Percentiles rank a stretch among this genome's conserved stretches.
Evolutionary conservation across 2,329 filamentous ascomycete species (phyloP).

Genomic region (Nigrograna mackinnonii): DNA sequence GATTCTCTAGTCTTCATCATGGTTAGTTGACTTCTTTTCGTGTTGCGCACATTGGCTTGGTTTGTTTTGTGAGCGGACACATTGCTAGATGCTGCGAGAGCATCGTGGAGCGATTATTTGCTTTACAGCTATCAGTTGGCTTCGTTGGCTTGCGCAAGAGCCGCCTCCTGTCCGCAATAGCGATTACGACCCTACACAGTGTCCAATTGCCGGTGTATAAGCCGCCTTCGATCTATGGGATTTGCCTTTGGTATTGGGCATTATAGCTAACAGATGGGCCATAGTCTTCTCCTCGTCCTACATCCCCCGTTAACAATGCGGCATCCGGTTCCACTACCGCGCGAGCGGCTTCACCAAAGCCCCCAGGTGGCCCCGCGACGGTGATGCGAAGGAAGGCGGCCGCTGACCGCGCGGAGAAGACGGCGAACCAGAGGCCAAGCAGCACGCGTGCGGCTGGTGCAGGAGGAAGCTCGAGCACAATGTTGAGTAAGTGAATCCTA

Average conservation of each 20-base stretch:
- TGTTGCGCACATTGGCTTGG: too few species aligned
- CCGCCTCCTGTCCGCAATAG: too few species aligned
- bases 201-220: too few species aligned
- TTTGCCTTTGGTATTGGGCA: neutral
- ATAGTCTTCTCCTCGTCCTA: constrained; percentile 41
- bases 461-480: constrained; percentile 94
- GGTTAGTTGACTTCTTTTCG: too few species aligned
- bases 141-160: too few species aligned
- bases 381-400: constrained; percentile 94
- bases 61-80: too few species aligned
- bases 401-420: constrained; percentile 95
- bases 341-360: constrained; percentile 83
- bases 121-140: too few species aligned
- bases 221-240: too few species aligned
- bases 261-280: constrained; percentile 10
- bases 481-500: constrained; percentile 77
- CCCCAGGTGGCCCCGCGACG: constrained; percentile 91
- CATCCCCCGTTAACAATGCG: constrained; percentile 41
- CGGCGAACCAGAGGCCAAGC: constrained; percentile 88
- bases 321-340: constrained; percentile 69
- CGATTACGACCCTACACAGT: too few species aligned
- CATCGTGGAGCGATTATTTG: too few species aligned
- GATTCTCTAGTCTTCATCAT: constrained; percentile 1
- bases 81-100: too few species aligned
- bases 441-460: constrained; percentile 93